Percentiles rank a stretch among this genome's conserved stretches.
These are phyloP conservation scores for Mallotus japonicus DNA, from an alignment of 441 rosid species.

Conservation along the genomic window DNA sequence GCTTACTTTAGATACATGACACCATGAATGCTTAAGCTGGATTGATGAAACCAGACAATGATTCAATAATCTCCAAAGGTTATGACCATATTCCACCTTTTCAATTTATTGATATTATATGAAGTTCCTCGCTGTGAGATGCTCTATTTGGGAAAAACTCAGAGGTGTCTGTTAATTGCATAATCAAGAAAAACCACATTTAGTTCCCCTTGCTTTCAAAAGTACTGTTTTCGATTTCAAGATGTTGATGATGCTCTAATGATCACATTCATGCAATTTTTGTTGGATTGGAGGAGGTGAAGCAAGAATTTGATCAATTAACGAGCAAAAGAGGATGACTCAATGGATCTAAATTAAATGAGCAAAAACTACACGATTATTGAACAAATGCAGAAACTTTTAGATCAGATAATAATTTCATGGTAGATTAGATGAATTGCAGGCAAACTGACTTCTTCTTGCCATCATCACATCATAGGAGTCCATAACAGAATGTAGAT, in stretches of 20 bases:
- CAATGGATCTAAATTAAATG: background rate
- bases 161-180: background rate
- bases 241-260: background rate
- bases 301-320: background rate
- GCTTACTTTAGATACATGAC: background rate
- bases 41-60: no score
- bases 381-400: background rate
- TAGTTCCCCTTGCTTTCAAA: background rate
- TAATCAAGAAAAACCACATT: background rate
- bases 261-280: background rate
- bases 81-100: no score
- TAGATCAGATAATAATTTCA: background rate
- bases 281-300: background rate
- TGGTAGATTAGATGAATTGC: background rate
- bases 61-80: background rate
- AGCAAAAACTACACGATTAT: background rate
- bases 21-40: background rate
- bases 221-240: background rate
- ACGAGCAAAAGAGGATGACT: background rate
- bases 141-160: background rate
- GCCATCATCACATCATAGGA: background rate
- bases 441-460: background rate
- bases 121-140: no score
- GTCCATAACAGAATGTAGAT: background rate
- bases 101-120: no score